Evolutionary conservation across 352 stramenopile species (phyloP).

Genomic region (Phytophthora agathidicida): DNA sequence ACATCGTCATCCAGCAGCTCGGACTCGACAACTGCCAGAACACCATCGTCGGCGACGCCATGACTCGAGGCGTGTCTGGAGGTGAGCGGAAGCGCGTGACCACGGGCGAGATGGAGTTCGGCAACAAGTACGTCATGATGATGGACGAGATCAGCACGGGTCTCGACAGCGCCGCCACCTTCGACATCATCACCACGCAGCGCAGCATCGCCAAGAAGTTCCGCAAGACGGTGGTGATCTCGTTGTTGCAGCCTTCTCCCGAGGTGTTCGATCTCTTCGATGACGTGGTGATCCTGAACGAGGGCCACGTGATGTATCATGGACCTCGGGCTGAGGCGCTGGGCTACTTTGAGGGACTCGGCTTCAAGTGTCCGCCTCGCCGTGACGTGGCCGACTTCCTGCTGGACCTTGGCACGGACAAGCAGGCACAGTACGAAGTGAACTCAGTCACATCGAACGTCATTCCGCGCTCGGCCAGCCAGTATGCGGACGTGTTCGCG

Average conservation of each 20-base stretch:
- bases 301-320: slow-evolving; percentile 91
- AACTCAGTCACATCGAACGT: background rate
- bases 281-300: slow-evolving; percentile 91
- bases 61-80: slow-evolving; percentile 72
- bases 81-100: slow-evolving; percentile 82
- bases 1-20: slow-evolving; percentile 54
- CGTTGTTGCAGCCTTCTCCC: slow-evolving; percentile 90
- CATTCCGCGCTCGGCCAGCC: slow-evolving; percentile 23
- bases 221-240: slow-evolving; percentile 65
- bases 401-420: slow-evolving; percentile 56
- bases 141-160: slow-evolving; percentile 85
- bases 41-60: slow-evolving; percentile 68
- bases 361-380: slow-evolving; percentile 53
- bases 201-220: slow-evolving; percentile 57
- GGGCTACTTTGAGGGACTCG: slow-evolving; percentile 81
- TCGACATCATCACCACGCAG: slow-evolving; percentile 65
- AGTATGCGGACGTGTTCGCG: slow-evolving; percentile 32
- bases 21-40: slow-evolving; percentile 61
- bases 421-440: slow-evolving; percentile 45
- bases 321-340: slow-evolving; percentile 61
- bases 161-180: slow-evolving; percentile 68
- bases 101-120: slow-evolving; percentile 83
- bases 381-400: slow-evolving; percentile 93
- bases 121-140: slow-evolving; percentile 76
- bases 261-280: slow-evolving; percentile 95